Evolutionary conservation across 2,329 filamentous ascomycete genomes (phyloP).

Genomic region (Didymella sp.): DNA sequence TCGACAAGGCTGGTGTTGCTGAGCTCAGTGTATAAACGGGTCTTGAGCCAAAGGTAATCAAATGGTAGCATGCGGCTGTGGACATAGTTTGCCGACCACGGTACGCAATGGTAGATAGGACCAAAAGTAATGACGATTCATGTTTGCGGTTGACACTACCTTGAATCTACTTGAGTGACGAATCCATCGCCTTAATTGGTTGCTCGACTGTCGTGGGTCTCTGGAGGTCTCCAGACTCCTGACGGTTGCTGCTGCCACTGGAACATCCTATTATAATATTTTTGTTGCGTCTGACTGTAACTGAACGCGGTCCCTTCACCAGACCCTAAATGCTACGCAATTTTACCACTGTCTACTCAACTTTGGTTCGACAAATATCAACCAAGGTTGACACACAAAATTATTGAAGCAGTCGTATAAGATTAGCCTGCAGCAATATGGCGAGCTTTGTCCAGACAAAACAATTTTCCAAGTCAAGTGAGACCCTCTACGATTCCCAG

Average conservation of each 20-base stretch:
- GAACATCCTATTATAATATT: no score
- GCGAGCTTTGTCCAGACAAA: no score
- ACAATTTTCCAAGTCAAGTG: no score
- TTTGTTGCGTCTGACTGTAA: background rate
- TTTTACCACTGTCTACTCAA: no score
- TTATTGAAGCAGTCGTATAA: background rate
- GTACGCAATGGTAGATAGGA: background rate
- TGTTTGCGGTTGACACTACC: no score
- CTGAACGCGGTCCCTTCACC: background rate
- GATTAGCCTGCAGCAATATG: background rate
- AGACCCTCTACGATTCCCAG: background rate
- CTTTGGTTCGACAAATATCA: background rate
- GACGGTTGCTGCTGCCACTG: no score
- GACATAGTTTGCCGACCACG: constrained; percentile 5
- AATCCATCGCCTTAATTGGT: background rate
- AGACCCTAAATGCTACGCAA: background rate
- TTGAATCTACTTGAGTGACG: background rate
- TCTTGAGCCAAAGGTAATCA: no score
- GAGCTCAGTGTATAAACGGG: constrained; percentile 41
- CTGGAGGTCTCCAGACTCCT: no score
- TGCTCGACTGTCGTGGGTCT: no score
- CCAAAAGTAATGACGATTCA: background rate
- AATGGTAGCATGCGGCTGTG: background rate
- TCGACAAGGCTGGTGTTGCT: constrained; percentile 40
- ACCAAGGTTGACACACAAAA: background rate